A percentile compares a stretch with the other conserved stretches of the same genome.
Evolutionary conservation across 805 yeast genomes (phyloP).

Genomic region (Metschnikowia gruessii): DNA sequence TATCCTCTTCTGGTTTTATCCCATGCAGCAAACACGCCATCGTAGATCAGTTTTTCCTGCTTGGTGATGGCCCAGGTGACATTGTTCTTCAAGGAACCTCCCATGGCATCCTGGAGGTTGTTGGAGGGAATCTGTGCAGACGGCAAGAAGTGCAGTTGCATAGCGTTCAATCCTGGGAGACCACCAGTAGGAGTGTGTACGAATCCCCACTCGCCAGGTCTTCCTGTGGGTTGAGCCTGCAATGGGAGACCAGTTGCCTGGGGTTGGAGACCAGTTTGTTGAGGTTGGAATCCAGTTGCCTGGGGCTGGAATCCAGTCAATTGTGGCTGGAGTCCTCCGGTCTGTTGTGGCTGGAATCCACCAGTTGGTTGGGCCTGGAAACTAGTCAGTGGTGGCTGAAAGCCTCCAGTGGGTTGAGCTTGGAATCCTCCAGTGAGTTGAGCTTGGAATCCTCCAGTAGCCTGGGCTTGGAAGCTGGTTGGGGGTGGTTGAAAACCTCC

Average conservation of each 20-base stretch:
- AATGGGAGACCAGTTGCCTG: slow-evolving; percentile 20
- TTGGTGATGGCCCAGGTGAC: slow-evolving; percentile 82
- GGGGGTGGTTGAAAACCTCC: slow-evolving; percentile 13
- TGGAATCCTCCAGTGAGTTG: slow-evolving; percentile 22
- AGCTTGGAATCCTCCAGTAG: slow-evolving; percentile 29
- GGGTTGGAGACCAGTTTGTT: slow-evolving; percentile 16
- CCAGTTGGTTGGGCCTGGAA: slow-evolving; percentile 28
- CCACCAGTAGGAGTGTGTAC: slow-evolving; percentile 67
- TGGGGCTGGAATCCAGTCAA: slow-evolving; percentile 18
- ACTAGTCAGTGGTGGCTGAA: slow-evolving; percentile 10
- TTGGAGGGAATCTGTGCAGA: slow-evolving; percentile 35
- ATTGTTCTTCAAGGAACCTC: slow-evolving; percentile 44
- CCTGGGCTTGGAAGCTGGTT: slow-evolving; percentile 17
- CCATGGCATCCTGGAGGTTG: slow-evolving; percentile 43
- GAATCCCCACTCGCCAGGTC: slow-evolving; percentile 81
- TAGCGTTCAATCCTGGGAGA: slow-evolving; percentile 64
- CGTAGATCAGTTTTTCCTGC: slow-evolving; percentile 83
- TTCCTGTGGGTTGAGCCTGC: slow-evolving; percentile 58
- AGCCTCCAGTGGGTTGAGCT: slow-evolving; percentile 15
- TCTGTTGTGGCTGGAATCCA: slow-evolving; percentile 19
- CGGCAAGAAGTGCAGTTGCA: slow-evolving; percentile 69
- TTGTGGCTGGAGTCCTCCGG: slow-evolving; percentile 23
- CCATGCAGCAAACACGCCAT: slow-evolving; percentile 85
- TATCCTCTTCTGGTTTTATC: slow-evolving; percentile 66
- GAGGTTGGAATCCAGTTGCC: slow-evolving; percentile 24